Evolutionary conservation across 1,139 yeast species (phyloP), one percentile per base, ranked within the genome.

Genomic region (Scheffersomyces stambukii): DNA sequence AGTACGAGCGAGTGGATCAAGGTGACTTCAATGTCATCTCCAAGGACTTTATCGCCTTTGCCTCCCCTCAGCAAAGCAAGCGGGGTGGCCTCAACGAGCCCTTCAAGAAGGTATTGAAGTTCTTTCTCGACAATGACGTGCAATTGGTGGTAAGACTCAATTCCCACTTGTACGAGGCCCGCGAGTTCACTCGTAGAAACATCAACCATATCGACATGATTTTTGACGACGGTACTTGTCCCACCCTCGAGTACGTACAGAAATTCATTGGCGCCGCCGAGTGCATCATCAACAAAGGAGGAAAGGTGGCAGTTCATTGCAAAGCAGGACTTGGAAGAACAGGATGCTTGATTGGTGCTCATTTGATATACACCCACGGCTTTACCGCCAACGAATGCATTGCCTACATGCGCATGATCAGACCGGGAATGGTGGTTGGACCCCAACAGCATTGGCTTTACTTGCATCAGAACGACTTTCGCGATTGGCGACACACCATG

Each of bases 341-440:
- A 0, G 98, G 98, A 12, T 91, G 98, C 58, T 71, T 91, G 30
- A 91, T 91, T 42, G 98, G 98, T 4, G 98, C 98, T 2, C 96
- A 91, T 57, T 67, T 91, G 40, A 91, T 91, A 29, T 91, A 91
- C 52, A 86, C 96, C 3, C 93, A 91, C 54, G 96, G 96, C 0
- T 91, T 91, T 52, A 91, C 97, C 5, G 98, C 98, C 5, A 84
- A 77, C 49, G 98, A 91, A 57, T 93, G 95, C 56, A 91, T 91
- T 46, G 96, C 91, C 1, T 91, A 88, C 50, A 84, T 91, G 93
- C 74, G 98, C 54, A 84, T 91, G 75, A 70, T 91, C 41, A 75
- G 98, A 43, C 98, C 98, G 0, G 98, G 98, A 18, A 91, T 91
- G 98, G 97, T 91, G 10, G 98, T 91, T 20, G 98, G 98, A 0